Evolutionary conservation across 257 asterid genomes (phyloP).

Genomic region (Solanum boliviense): DNA sequence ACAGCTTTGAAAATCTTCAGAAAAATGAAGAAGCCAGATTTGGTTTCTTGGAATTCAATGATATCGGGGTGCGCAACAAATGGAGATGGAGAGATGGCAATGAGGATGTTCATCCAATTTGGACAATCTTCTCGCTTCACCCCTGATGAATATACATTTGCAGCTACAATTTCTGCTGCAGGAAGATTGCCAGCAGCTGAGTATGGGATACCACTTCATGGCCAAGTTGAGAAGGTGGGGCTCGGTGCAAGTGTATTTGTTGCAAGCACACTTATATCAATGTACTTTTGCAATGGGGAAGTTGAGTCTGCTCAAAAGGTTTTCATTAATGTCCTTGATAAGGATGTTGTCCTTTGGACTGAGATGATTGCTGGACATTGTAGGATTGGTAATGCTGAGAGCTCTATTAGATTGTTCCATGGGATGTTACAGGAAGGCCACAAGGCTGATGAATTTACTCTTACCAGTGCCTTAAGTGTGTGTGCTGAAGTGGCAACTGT

Average conservation of each 20-base stretch:
- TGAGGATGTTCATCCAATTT: slow-evolving; percentile 40
- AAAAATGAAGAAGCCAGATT: slow-evolving; percentile 46
- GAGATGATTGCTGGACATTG: slow-evolving; percentile 78
- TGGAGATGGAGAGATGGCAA: slow-evolving; percentile 49
- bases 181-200: slow-evolving; percentile 29
- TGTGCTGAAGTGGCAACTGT: slow-evolving; percentile 69
- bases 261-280: slow-evolving; percentile 49
- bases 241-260: slow-evolving; percentile 25
- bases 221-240: slow-evolving; percentile 59
- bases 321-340: slow-evolving; percentile 28
- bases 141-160: slow-evolving; percentile 73
- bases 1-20: slow-evolving; percentile 34
- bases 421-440: slow-evolving; percentile 32
- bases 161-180: slow-evolving; percentile 45
- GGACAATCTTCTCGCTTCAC: slow-evolving; percentile 7
- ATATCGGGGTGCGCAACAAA: slow-evolving; percentile 58
- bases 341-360: slow-evolving; percentile 83
- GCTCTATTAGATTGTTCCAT: slow-evolving; percentile 37
- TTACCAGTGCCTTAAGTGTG: slow-evolving; percentile 60
- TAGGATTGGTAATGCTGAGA: slow-evolving; percentile 53
- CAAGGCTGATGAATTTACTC: slow-evolving; percentile 39
- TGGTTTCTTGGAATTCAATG: slow-evolving; percentile 89
- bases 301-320: slow-evolving; percentile 34
- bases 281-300: slow-evolving; percentile 61
- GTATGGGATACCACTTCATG: slow-evolving; percentile 70